Evolutionary conservation across 2,329 filamentous ascomycete species (phyloP), one percentile per base, ranked within the genome.

Genomic region (Colletotrichum sp.): DNA sequence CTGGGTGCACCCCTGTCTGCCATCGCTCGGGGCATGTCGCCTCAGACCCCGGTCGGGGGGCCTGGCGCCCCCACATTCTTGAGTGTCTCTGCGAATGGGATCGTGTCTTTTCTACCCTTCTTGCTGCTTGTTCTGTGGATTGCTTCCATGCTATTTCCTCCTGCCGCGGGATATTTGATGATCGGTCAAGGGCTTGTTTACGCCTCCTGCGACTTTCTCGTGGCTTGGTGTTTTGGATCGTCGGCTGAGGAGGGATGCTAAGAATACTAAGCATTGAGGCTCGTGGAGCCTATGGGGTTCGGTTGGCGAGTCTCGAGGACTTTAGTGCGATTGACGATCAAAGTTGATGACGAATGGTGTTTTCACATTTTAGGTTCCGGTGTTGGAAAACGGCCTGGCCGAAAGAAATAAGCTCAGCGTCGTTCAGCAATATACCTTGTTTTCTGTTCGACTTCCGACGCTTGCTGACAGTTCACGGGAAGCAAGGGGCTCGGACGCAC

Each of bases 1-100:
- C 70, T 36, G 58, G 73, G 70, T 24, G 16, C 15, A 73, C 43
- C 73, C 69, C 58, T 75, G 70, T n/a, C 60, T 28, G 28, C 28
- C 34, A 36, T 30, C 52, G 64, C 55, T 60, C 68, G 55, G 34
- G 43, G 70, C 43, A 48, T 26, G 62, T 58, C 26, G 61, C 62
- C 34, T 75, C 62, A 72, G 43, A 62, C 62, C 62, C 69, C 69
- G 26, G 68, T 34, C 68, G 38, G 30, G 36, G 61, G 61, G 64
- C 10, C 9, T 8, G 43, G 16, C 16, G 36, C 28, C 30, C 60
- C 38, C 62, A 16, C 5, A 21, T 21, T 56, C 26, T n/a, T 8
- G 18, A 28, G 5, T 32, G 13, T 26, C 10, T 13, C 68, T 8
- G 24, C 72, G 52, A 74, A 66, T 66, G 30, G 32, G 16, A 34